Evolutionary conservation across 441 rosid species (phyloP), one percentile per base, ranked within the genome.

Genomic region (Gossypium lobatum): DNA sequence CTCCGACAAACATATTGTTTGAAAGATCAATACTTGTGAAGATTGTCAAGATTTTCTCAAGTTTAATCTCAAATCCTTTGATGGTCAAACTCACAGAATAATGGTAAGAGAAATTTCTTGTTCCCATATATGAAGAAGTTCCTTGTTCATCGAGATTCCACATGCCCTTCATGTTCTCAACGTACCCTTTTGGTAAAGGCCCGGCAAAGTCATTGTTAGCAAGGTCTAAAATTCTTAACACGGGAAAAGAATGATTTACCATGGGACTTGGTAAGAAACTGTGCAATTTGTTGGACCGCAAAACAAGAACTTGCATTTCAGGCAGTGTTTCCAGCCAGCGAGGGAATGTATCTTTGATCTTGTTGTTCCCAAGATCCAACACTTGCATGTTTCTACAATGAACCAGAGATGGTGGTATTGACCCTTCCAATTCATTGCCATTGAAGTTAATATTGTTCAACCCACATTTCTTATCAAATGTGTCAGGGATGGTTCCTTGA

Each of bases 381-480:
- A 80, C 6, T 55, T 72, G 76, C 25, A 83, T 37, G 1, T 11
- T n/a, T 20, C 3, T 50, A 42, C 78, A 73, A 16, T 75, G 71
- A 48, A 2, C 25, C 53, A 78, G 3, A 10, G 85, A 59, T 3
- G 6, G 7, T 16, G 80, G 72, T 1, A 82, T 3, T 3, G n/a
- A 3, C 45, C 85, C 83, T 61, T 25, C 46, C 14, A 80, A 39
- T 53, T 70, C 21, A 55, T 79, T 75, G 3, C 42, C 61, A 26
- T 73, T 46, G n/a, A 77, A 42, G 17, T 28, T 64, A 1, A 77
- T 37, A 64, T 73, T 70, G 9, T 64, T 64, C 64, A 76, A 46
- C 1, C 2, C 0, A 16, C 10, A 69, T 1, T 31, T 45, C 11
- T 34, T 2, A 1, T 52, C 31, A 60, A 68, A 58, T 0, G 28